A percentile compares a stretch with the other conserved stretches of the same genome.
Conservation (phyloP, 1,284 basidiomycete genomes). For the Sporisorium sorghi region DNA sequence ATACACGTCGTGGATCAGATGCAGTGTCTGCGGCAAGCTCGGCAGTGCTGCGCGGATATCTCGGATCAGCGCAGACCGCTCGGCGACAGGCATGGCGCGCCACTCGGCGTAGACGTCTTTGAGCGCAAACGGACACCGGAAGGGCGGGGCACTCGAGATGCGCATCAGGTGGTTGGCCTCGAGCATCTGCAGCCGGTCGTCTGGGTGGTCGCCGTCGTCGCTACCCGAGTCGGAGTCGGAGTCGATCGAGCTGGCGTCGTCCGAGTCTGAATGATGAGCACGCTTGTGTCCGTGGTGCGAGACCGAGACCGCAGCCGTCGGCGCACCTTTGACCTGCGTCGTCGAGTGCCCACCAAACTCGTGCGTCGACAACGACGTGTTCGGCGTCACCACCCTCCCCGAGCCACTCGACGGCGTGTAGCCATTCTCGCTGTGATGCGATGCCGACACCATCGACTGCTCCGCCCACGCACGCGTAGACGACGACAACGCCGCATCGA, state of each 20-base stretch:
- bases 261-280: not conserved
- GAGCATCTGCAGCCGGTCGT: constrained; percentile 23
- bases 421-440: constrained; percentile 23
- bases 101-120: constrained; percentile 45
- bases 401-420: constrained; percentile 25
- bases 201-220: constrained; percentile 5
- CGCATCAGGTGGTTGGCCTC: constrained; percentile 27
- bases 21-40: constrained; percentile 14
- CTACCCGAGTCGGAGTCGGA: constrained; percentile 22
- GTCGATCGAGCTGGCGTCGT: constrained; percentile 14
- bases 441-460: constrained; percentile 15
- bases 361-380: constrained; percentile 29
- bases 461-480: constrained; percentile 19
- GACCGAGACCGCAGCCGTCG: not conserved
- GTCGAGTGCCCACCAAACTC: constrained; percentile 4
- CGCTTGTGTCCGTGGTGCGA: not conserved
- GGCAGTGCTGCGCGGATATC: constrained; percentile 32
- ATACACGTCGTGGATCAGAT: constrained; percentile 38
- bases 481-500: not conserved
- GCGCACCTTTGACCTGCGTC: not conserved
- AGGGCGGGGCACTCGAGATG: constrained; percentile 28
- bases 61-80: constrained; percentile 13
- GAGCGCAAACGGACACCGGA: constrained; percentile 41
- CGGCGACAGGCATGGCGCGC: constrained; percentile 19
- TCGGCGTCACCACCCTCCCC: constrained; percentile 24